phyloP scores from a whole-genome alignment of 2,329 filamentous ascomycete species.

The Tolypocladium ovalisporum region DNA sequence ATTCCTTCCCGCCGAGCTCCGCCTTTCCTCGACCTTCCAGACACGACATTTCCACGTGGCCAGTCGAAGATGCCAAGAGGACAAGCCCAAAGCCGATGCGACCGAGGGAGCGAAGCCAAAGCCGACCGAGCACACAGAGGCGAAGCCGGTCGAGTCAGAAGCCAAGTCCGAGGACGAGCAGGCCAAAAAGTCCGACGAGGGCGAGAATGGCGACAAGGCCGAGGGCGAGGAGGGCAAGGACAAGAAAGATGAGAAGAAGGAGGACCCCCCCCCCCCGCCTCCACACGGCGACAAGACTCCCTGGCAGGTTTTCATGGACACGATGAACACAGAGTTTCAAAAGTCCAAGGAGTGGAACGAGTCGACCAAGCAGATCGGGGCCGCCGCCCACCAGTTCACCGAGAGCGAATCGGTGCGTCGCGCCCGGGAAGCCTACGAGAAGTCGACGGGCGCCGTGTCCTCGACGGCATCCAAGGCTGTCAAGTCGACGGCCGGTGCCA shows the following conservation, averaged over 20 bases:
- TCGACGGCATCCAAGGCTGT: conserved; percentile 69
- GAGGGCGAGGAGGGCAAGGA: conserved; percentile 31
- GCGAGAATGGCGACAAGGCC: conserved; percentile 32
- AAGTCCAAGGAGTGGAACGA: conserved; percentile 99
- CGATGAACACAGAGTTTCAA: conserved; percentile 88
- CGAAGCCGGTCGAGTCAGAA: conserved; percentile 6
- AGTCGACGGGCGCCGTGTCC: conserved; percentile 73
- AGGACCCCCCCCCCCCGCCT: conserved; percentile 73
- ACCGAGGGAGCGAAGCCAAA: not conserved
- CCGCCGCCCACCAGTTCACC: conserved; percentile 79
- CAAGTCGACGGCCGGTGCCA: conserved; percentile 73
- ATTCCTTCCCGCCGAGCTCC: conserved; percentile 26
- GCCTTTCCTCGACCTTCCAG: conserved; percentile 19
- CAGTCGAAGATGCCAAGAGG: conserved; percentile 16
- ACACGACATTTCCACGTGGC: conserved; percentile 22
- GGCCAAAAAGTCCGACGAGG: conserved; percentile 30
- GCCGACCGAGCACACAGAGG: conserved; percentile 6
- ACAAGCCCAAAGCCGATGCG: conserved; percentile 18
- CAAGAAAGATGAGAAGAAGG: conserved; percentile 48
- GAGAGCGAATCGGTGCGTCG: conserved; percentile 86
- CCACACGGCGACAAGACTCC: conserved; percentile 97
- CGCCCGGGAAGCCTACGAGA: conserved; percentile 77
- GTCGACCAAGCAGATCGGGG: conserved; percentile 87
- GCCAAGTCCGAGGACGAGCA: conserved; percentile 26
- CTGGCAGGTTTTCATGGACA: conserved; percentile 98